Evolutionary conservation across 306 rosid genomes (phyloP).

Genomic region (Gynostemma pentaphyllum): DNA sequence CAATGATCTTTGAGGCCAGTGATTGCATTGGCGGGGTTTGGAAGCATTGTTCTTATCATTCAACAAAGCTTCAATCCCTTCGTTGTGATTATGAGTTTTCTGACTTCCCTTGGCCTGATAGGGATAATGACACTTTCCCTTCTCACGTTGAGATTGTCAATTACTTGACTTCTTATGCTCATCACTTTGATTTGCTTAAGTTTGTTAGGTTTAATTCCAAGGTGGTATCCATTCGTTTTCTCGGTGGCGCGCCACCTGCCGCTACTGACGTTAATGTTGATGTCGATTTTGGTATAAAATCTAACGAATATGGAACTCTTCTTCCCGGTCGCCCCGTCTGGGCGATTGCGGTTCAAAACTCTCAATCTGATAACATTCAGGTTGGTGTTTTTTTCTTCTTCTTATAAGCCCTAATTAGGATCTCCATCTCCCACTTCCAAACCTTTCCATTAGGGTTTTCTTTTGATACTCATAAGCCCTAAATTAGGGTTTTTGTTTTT

Average conservation of each 20-base stretch:
- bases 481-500: no score
- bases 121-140: slow-evolving; percentile 34
- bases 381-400: not conserved
- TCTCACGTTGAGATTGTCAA: slow-evolving; percentile 35
- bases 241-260: no score
- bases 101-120: slow-evolving; percentile 46
- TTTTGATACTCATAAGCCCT: no score
- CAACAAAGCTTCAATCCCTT: slow-evolving; percentile 52
- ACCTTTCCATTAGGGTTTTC: not conserved
- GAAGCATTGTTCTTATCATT: slow-evolving; percentile 45
- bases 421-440: not conserved
- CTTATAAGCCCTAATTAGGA: no score
- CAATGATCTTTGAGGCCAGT: slow-evolving; percentile 44
- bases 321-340: slow-evolving; percentile 25
- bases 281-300: no score
- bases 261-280: not conserved
- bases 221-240: slow-evolving; percentile 33
- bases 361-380: slow-evolving; percentile 18
- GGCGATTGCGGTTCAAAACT: slow-evolving; percentile 27
- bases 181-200: slow-evolving; percentile 38
- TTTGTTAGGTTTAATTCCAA: slow-evolving; percentile 31
- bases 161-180: slow-evolving; percentile 38
- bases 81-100: slow-evolving; percentile 51
- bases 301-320: slow-evolving; percentile 19
- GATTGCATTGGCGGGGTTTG: slow-evolving; percentile 58